A percentile compares a stretch with the other conserved stretches of the same genome.
Evolutionary conservation across 108 stramenopile genomes (phyloP).

Genomic region (Pseudonitzschia multiseries): DNA sequence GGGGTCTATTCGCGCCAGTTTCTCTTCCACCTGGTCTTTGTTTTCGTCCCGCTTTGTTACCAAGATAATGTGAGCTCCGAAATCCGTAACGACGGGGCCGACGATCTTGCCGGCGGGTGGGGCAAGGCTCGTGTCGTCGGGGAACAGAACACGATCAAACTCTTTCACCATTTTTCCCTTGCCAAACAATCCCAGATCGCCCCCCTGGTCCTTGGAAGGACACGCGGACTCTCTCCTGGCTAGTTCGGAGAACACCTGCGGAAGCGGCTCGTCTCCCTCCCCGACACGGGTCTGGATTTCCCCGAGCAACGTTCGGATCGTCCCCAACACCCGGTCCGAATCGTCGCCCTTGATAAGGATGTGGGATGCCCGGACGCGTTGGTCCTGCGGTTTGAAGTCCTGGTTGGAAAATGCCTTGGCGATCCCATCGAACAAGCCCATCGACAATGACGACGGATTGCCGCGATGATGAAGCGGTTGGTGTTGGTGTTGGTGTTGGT

Average conservation of each 20-base stretch:
- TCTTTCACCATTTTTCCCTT: conserved; percentile 74
- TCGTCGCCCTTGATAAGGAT: conserved; percentile 21
- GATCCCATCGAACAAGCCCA: conserved; percentile 21
- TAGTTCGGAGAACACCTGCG: conserved; percentile 41
- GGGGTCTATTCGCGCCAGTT: conserved; percentile 10
- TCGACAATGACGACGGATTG: not conserved
- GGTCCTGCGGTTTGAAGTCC: conserved; percentile 11
- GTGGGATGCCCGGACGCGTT: conserved; percentile 17
- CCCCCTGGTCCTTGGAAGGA: conserved; percentile 49
- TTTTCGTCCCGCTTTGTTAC: conserved; percentile 44
- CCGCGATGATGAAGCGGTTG: not conserved
- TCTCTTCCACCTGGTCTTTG: conserved; percentile 15
- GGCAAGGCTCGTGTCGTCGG: conserved; percentile 27
- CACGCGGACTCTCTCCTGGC: conserved; percentile 55
- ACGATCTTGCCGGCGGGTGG: conserved; percentile 53
- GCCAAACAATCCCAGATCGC: conserved; percentile 58
- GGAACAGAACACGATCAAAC: conserved; percentile 60
- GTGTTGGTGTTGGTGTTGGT: no score
- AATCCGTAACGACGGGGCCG: conserved; percentile 65
- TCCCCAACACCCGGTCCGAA: not conserved
- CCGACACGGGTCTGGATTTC: conserved; percentile 10
- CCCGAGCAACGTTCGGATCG: not conserved
- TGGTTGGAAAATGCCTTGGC: conserved; percentile 4
- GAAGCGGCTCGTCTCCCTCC: conserved; percentile 19
- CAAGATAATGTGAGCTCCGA: conserved; percentile 64